phyloP scores from a whole-genome alignment of 139 green algal species.

The Asterochloris erici region DNA sequence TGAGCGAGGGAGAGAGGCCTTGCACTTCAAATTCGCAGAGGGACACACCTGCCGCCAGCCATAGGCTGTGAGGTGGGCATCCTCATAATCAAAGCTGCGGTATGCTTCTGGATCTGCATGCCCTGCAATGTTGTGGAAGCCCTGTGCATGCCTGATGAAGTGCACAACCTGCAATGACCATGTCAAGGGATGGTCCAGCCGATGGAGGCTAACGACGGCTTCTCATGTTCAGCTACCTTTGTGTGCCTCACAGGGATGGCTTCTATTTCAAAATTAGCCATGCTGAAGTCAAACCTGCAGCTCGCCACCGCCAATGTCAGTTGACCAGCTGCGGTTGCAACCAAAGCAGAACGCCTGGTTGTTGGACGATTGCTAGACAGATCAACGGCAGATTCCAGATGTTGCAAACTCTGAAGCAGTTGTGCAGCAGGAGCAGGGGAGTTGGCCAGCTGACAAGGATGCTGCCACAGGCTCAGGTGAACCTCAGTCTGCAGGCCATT shows the following conservation, averaged over 20 bases:
- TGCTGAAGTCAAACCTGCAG: background rate
- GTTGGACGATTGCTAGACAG: too few species aligned
- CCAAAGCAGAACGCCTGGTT: too few species aligned
- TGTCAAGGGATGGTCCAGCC: background rate
- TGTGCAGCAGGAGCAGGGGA: too few species aligned
- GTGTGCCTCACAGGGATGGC: background rate
- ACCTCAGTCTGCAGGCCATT: background rate
- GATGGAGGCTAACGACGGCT: too few species aligned
- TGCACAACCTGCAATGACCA: slow-evolving; percentile 34
- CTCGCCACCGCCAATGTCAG: background rate
- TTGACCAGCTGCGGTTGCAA: background rate
- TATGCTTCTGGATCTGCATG: slow-evolving; percentile 27
- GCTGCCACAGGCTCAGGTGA: background rate
- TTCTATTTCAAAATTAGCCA: background rate
- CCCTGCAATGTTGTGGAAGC: slow-evolving; percentile 61
- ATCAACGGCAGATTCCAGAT: too few species aligned
- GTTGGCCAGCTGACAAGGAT: background rate
- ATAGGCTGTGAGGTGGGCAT: slow-evolving; percentile 47
- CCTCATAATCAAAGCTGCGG: slow-evolving; percentile 13
- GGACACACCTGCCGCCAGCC: slow-evolving; percentile 36
- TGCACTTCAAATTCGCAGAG: background rate
- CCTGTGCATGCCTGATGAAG: slow-evolving; percentile 42
- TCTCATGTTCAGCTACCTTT: slow-evolving; percentile 2
- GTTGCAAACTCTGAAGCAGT: too few species aligned
- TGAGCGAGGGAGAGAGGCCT: background rate